These are phyloP conservation scores for Malbranchea zuffiana DNA, from an alignment of 2,329 filamentous ascomycete species.

Conservation along the genomic window DNA sequence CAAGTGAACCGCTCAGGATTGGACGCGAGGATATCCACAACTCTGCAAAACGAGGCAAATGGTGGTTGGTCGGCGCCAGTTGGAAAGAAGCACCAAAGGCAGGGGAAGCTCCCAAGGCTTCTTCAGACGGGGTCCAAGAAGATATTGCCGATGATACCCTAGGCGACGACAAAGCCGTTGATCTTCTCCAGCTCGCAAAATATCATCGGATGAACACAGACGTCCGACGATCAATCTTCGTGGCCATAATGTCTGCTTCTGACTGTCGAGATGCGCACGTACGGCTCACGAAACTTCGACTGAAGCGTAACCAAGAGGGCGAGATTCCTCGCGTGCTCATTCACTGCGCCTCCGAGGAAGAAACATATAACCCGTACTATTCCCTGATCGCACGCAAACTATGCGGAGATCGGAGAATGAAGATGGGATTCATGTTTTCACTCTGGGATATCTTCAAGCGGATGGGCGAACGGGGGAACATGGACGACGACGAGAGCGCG, in stretches of 20 bases:
- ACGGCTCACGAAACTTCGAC: constrained; percentile 65
- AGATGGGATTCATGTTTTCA: constrained; percentile 76
- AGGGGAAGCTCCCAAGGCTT: constrained; percentile 11
- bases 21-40: constrained; percentile 71
- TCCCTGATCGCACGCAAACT: constrained; percentile 70
- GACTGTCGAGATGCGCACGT: constrained; percentile 76
- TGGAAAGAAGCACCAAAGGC: constrained; percentile 45
- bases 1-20: constrained; percentile 70
- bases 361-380: constrained; percentile 86
- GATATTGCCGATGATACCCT: constrained; percentile 30
- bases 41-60: constrained; percentile 80
- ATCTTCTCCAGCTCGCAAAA: constrained; percentile 62
- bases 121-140: constrained; percentile 8
- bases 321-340: constrained; percentile 82
- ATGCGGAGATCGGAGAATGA: constrained; percentile 54
- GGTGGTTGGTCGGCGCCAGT: constrained; percentile 97
- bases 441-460: constrained; percentile 77
- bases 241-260: constrained; percentile 73
- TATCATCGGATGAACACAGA: constrained; percentile 80
- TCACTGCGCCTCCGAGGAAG: constrained; percentile 74
- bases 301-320: constrained; percentile 75
- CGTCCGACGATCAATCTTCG: constrained; percentile 81
- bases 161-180: constrained; percentile 40
- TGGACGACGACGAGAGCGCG: constrained; percentile 54
- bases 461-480: constrained; percentile 59